Evolutionary conservation across 2,329 filamentous ascomycete species (phyloP).

Genomic region (Neopestalotiopsis sp.): DNA sequence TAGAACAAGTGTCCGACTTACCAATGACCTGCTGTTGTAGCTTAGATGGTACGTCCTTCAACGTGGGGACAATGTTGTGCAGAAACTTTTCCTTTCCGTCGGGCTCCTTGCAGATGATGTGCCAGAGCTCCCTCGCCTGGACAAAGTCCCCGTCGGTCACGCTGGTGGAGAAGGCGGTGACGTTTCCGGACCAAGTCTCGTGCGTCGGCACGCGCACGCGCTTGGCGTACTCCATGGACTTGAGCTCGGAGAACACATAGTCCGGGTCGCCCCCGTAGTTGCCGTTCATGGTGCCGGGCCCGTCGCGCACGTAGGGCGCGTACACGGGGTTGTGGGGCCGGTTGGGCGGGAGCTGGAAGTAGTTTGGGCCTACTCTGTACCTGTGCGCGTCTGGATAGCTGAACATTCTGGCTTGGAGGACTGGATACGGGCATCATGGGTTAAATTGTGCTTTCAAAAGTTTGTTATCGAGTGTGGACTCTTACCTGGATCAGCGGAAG

Average conservation of each 20-base stretch:
- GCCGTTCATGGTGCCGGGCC: background rate
- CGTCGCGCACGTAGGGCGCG: constrained; percentile 10
- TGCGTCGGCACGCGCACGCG: constrained; percentile 3
- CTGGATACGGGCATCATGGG: background rate
- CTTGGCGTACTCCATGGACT: background rate
- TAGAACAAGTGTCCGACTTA: background rate
- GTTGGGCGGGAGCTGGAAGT: constrained; percentile 2
- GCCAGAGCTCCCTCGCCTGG: constrained; percentile 1
- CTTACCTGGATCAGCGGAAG: constrained; percentile 9
- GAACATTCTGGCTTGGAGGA: constrained; percentile 14
- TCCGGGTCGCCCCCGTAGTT: constrained; percentile 13
- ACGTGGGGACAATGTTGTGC: background rate
- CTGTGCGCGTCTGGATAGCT: constrained; percentile 5
- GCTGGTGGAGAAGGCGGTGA: background rate
- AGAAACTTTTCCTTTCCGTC: constrained; percentile 5
- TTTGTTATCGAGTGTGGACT: background rate
- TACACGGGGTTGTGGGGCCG: background rate
- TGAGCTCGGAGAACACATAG: constrained; percentile 1
- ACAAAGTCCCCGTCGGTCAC: constrained; percentile 11
- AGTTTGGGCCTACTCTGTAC: constrained; percentile 10
- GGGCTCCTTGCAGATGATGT: background rate
- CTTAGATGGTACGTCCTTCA: background rate
- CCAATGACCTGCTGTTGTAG: background rate
- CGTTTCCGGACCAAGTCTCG: constrained; percentile 6
- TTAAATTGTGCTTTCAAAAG: no score